Evolutionary conservation across 2,329 filamentous ascomycete species (phyloP).

Genomic region (Exophiala bonariae): DNA sequence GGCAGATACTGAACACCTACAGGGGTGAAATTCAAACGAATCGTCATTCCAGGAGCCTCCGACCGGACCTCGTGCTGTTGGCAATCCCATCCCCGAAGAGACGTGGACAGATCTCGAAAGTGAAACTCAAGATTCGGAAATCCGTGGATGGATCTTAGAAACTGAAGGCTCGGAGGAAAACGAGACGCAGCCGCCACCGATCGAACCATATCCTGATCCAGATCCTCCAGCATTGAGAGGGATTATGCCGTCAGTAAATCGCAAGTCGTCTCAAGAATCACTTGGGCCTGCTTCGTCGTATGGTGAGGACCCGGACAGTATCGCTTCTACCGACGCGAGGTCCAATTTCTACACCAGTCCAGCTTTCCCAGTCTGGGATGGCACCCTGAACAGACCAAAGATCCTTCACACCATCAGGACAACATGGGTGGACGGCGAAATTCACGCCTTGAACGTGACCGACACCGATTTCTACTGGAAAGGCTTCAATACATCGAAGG

Average conservation of each 20-base stretch:
- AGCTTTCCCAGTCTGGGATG: neutral
- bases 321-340: neutral
- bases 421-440: too few relatives aligned
- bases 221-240: neutral
- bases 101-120: neutral
- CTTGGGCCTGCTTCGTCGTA: conserved; percentile 1
- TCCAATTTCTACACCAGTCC: conserved; percentile 1
- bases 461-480: too few relatives aligned
- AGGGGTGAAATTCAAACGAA: neutral
- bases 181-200: conserved; percentile 3
- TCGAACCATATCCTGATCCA: conserved; percentile 7
- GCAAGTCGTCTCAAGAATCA: neutral
- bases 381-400: too few relatives aligned
- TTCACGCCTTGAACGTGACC: too few relatives aligned
- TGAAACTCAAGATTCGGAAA: conserved; percentile 1
- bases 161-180: conserved; percentile 5
- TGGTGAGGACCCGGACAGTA: neutral
- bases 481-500: too few relatives aligned
- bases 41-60: conserved; percentile 1
- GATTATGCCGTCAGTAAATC: neutral
- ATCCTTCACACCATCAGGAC: too few relatives aligned
- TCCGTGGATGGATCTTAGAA: conserved; percentile 4
- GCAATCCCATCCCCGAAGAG: neutral
- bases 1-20: neutral
- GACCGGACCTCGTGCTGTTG: neutral